phyloP scores from a whole-genome alignment of 2,329 filamentous ascomycete genomes.

The Pestalotiopsis sp. region DNA sequence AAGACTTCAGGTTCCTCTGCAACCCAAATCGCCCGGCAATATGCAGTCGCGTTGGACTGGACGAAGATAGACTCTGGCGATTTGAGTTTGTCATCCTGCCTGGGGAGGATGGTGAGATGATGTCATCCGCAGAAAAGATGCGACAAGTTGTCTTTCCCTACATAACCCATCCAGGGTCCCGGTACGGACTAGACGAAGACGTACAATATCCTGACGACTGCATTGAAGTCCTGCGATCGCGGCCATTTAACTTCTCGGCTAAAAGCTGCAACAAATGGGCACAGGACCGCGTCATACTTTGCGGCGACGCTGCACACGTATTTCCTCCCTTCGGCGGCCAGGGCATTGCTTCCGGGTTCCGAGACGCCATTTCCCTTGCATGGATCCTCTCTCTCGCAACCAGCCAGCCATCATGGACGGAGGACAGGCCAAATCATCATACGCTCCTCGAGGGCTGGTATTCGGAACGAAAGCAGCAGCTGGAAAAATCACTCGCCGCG shows the following conservation, averaged over 20 bases:
- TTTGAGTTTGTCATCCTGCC: background rate
- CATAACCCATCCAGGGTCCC: background rate
- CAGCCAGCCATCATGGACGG: background rate
- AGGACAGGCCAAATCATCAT: background rate
- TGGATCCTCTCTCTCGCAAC: background rate
- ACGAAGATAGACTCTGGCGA: background rate
- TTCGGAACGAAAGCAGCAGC: background rate
- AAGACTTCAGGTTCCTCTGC: background rate
- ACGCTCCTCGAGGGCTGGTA: background rate
- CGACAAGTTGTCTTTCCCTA: background rate
- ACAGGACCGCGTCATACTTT: background rate
- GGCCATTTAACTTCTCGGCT: background rate
- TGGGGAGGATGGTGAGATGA: background rate
- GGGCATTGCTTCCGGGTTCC: background rate
- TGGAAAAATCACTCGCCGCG: background rate
- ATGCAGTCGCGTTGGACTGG: background rate
- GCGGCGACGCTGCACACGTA: background rate
- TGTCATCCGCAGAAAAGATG: background rate
- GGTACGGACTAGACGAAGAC: background rate
- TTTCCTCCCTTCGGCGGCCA: background rate
- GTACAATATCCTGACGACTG: background rate
- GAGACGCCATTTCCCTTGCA: background rate
- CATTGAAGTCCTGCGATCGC: background rate
- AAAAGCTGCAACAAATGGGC: slow-evolving; percentile 1
- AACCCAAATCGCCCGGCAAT: background rate